A percentile compares a stretch with the other conserved stretches of the same genome.
Evolutionary conservation across 192 early-diverging fungal genomes (phyloP).

Genomic region (Coemansia brasiliensis): DNA sequence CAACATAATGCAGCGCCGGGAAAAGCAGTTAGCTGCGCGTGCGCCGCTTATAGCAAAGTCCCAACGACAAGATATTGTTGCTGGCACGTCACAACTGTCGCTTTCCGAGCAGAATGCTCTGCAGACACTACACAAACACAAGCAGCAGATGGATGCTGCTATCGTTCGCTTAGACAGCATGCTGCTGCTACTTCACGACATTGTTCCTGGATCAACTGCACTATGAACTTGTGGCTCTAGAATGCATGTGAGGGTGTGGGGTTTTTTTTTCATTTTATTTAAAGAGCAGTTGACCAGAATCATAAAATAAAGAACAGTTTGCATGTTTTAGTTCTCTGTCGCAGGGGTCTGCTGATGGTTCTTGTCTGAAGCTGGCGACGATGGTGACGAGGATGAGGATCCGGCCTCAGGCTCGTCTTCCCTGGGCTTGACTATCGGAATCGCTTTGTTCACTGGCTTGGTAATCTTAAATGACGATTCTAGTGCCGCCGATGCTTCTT

Average conservation of each 20-base stretch:
- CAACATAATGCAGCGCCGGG: slow-evolving; percentile 58
- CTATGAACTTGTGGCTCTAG: not conserved
- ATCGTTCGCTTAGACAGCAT: slow-evolving; percentile 43
- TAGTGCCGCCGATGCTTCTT: slow-evolving; percentile 23
- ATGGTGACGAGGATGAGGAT: slow-evolving; percentile 1
- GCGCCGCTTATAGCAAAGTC: slow-evolving; percentile 61
- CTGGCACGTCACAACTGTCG: slow-evolving; percentile 56
- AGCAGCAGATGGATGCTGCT: slow-evolving; percentile 57
- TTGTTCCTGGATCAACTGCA: slow-evolving; percentile 12
- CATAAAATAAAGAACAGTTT: too few relatives aligned
- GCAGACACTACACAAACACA: slow-evolving; percentile 29
- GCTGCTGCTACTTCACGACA: slow-evolving; percentile 46
- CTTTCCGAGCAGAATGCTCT: slow-evolving; percentile 56
- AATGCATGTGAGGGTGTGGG: not conserved
- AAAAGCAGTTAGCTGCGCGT: slow-evolving; percentile 54
- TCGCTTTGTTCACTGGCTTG: slow-evolving; percentile 50
- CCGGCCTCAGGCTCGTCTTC: slow-evolving; percentile 11
- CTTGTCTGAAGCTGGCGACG: not conserved
- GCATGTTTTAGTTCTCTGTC: not conserved
- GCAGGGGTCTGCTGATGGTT: not conserved
- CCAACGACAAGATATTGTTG: slow-evolving; percentile 65
- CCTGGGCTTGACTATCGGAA: slow-evolving; percentile 48
- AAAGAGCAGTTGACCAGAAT: too few relatives aligned
- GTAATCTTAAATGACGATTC: slow-evolving; percentile 41
- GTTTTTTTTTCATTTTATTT: not conserved